Base-by-base conservation (phyloP, 805 yeast species). In the Suhomyces pyralidae region DNA sequence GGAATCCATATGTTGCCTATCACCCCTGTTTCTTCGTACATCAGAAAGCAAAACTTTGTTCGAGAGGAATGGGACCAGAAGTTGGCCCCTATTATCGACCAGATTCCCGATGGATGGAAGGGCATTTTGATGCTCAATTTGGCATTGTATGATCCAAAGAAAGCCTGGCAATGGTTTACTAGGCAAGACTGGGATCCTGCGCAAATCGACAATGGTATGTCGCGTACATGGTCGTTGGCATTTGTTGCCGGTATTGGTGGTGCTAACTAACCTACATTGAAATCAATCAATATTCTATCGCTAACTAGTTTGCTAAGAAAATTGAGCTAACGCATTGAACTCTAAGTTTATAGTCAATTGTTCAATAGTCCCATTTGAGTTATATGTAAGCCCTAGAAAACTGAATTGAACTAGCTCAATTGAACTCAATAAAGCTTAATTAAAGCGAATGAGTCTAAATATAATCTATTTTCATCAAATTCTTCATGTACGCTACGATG, bases 161-260 rank as follows among this genome's bases (percentile, higher is more conserved):
- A 78, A 9, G 56, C 77, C 1, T 75, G 79, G 79, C 56, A 64
- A 36, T 75, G 78, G 78, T 75, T 74, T 59, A 64, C 84, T 1
- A 64, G 80, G 32, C 59, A 73, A 5, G 72, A 70, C 51, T 91
- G 89, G 78, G 64, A 74, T 45, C 70, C 73, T n/a, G 61, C 66
- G 3, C 79, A 78, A 57, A 80, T 92, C 46, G 97, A 92, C 62
- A 81, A 82, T 52, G 97, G 97, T 2, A 93, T 90, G 78, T 84
- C 93, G 25, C 73, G 84, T 56, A 86, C 97, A 0, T 91, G 97
- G 96, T 85, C 92, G 10, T 73, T 91, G 56, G 84, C 96, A 0
- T 88, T 81, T 58, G 77, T 89, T 45, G 96, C 81, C 6, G 85
- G 80, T 19, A 66, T 74, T 48, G 75, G 73, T 7, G 74, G 71